These are phyloP conservation scores for Aspergillus ibericus DNA, from an alignment of 2,329 filamentous ascomycete genomes.

Conservation along the genomic window DNA sequence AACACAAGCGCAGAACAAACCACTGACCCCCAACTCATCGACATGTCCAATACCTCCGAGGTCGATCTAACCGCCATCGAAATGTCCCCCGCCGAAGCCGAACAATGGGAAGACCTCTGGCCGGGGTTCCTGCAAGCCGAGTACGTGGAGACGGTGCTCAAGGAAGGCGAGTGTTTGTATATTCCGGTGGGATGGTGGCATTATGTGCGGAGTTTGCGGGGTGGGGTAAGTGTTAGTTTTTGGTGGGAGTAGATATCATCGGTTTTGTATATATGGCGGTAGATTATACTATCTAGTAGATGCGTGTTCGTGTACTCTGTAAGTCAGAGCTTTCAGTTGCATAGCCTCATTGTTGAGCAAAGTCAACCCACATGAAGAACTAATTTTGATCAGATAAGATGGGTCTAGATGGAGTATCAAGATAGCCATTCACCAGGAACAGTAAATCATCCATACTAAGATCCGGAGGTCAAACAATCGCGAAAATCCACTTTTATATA, in stretches of 20 bases:
- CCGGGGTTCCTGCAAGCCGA: constrained; percentile 59
- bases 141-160: constrained; percentile 74
- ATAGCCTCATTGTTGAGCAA: too few species aligned
- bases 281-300: too few species aligned
- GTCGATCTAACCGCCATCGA: constrained; percentile 74
- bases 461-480: neutral
- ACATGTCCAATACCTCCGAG: constrained; percentile 88
- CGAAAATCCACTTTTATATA: neutral
- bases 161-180: constrained; percentile 80
- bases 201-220: constrained; percentile 80
- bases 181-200: constrained; percentile 98
- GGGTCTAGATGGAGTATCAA: too few species aligned
- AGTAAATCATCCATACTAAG: neutral
- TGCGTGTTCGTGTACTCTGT: too few species aligned
- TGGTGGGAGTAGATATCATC: constrained; percentile 69
- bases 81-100: constrained; percentile 47
- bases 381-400: too few species aligned
- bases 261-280: too few species aligned
- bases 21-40: constrained; percentile 49
- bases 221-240: constrained; percentile 93
- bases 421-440: neutral
- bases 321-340: too few species aligned
- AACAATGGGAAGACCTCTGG: constrained; percentile 49
- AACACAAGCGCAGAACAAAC: neutral
- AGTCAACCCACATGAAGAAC: too few species aligned